These are phyloP conservation scores for Lodderomyces oxycetoniae DNA, from an alignment of 1,139 yeast species.

Conservation along the genomic window DNA sequence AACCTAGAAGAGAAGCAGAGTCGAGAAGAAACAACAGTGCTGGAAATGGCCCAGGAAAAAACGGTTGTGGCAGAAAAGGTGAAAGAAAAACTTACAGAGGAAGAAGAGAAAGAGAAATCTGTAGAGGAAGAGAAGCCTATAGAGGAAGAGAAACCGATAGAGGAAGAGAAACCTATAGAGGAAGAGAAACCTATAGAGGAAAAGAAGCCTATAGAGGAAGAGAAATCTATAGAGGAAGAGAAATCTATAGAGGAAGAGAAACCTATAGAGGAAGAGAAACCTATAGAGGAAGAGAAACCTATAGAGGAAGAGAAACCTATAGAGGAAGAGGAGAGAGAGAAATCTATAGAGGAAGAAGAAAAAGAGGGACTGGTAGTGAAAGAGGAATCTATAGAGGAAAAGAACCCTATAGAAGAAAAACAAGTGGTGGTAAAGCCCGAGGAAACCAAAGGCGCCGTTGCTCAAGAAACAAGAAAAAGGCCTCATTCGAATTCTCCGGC, in stretches of 20 bases:
- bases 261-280: conserved; percentile 8
- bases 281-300: conserved; percentile 6
- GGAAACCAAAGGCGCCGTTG: conserved; percentile 1
- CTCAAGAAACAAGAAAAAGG: conserved; percentile 10
- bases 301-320: conserved; percentile 4
- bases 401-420: conserved; percentile 1
- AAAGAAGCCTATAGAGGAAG: conserved; percentile 4
- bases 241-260: conserved; percentile 4
- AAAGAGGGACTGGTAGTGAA: conserved; percentile 3
- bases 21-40: conserved; percentile 1
- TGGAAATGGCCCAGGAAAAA: neutral
- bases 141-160: conserved; percentile 8
- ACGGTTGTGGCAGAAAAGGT: conserved; percentile 6
- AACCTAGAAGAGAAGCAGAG: conserved; percentile 1
- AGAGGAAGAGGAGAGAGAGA: conserved; percentile 4
- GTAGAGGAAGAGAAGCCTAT: conserved; percentile 7
- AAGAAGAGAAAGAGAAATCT: conserved; percentile 10
- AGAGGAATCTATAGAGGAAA: conserved; percentile 7
- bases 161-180: conserved; percentile 8
- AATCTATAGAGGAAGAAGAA: conserved; percentile 1
- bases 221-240: conserved; percentile 7
- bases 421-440: conserved; percentile 3
- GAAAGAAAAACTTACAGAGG: conserved; percentile 10
- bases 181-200: conserved; percentile 4
- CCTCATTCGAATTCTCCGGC: conserved; percentile 27